A percentile compares a stretch with the other conserved stretches of the same genome.
Evolutionary conservation across 441 rosid species (phyloP).

Genomic region (Geranium incanum): DNA sequence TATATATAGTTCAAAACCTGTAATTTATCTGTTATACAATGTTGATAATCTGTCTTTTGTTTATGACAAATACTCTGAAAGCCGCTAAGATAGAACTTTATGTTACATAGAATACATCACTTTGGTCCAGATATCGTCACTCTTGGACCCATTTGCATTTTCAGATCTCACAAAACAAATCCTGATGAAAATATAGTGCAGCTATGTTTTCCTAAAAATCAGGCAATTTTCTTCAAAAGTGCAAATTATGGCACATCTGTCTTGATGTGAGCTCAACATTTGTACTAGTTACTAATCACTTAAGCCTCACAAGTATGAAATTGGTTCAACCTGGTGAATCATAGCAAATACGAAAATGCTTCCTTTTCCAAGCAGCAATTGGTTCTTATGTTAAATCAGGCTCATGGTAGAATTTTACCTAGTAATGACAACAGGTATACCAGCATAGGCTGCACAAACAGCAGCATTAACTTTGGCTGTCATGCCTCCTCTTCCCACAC

Average conservation of each 20-base stretch:
- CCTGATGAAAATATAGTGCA: not conserved
- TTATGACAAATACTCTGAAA: not conserved
- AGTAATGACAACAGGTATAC: slow-evolving; percentile 32
- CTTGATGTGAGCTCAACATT: not conserved
- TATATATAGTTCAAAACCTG: not conserved
- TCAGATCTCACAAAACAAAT: not conserved
- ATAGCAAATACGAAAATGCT: not conserved
- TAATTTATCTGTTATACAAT: not conserved
- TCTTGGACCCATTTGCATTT: not conserved
- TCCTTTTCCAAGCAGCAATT: not conserved
- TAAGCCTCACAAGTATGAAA: not conserved
- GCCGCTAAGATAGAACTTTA: not conserved
- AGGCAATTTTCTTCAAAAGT: not conserved
- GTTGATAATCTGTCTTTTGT: not conserved
- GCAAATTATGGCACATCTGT: not conserved
- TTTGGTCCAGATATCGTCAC: not conserved
- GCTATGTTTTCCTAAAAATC: not conserved
- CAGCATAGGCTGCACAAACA: slow-evolving; percentile 27
- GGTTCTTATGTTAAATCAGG: not conserved
- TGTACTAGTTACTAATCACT: no score
- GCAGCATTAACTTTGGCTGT: slow-evolving; percentile 35
- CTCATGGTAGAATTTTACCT: slow-evolving; percentile 20
- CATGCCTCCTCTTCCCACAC: slow-evolving; percentile 36
- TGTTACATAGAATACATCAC: not conserved
- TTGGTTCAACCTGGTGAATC: not conserved